These are phyloP conservation scores for Pezicula neosporulosa DNA, from an alignment of 2,329 filamentous ascomycete species.

Conservation along the genomic window DNA sequence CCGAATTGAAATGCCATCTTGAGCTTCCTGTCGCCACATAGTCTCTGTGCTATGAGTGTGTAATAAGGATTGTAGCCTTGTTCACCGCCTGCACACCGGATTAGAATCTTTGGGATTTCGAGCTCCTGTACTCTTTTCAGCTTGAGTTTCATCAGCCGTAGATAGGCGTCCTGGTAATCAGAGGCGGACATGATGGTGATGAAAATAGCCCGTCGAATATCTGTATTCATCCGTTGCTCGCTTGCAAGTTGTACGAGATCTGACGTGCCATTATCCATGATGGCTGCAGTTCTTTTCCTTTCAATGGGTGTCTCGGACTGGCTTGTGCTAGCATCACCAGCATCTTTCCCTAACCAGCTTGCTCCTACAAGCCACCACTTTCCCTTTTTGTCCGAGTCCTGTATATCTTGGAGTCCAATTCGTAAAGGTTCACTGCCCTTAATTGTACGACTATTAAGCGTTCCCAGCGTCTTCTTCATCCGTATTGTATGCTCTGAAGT, in stretches of 20 bases:
- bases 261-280: conserved; percentile 20
- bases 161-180: conserved; percentile 80
- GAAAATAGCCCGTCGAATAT: conserved; percentile 68
- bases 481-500: conserved; percentile 78
- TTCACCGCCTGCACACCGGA: conserved; percentile 84
- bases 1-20: conserved; percentile 84
- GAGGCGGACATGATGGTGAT: conserved; percentile 82
- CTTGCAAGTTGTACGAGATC: conserved; percentile 30
- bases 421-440: conserved; percentile 79
- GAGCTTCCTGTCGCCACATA: conserved; percentile 73
- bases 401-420: conserved; percentile 78
- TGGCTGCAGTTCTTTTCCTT: conserved; percentile 22
- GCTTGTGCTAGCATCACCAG: conserved; percentile 17
- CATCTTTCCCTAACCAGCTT: conserved; percentile 63
- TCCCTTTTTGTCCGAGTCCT: conserved; percentile 77
- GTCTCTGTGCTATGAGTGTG: conserved; percentile 73
- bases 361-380: conserved; percentile 99
- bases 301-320: conserved; percentile 16
- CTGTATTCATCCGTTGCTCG: conserved; percentile 33
- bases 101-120: conserved; percentile 82
- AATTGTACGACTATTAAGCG: conserved; percentile 64
- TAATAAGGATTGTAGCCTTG: conserved; percentile 91
- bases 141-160: conserved; percentile 74
- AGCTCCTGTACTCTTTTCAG: conserved; percentile 83
- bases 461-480: conserved; percentile 85